Evolutionary conservation across 257 asterid species (phyloP).

Genomic region (Fraxinus excelsior): DNA sequence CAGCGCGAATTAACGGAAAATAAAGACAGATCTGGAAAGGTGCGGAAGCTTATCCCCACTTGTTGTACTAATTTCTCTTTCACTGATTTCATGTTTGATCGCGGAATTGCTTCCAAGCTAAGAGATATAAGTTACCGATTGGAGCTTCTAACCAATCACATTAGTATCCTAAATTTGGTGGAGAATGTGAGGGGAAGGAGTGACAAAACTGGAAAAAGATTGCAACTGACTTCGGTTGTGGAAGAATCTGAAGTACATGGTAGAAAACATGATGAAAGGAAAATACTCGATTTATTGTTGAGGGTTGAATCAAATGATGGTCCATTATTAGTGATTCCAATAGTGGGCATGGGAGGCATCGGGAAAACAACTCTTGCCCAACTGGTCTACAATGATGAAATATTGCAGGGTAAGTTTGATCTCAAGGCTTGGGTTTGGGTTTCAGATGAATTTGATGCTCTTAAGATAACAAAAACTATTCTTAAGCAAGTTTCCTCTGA

Average conservation of each 20-base stretch:
- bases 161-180: background rate
- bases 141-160: background rate
- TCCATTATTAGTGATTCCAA: constrained; percentile 15
- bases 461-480: background rate
- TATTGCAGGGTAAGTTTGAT: constrained; percentile 16
- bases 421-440: constrained; percentile 26
- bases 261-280: constrained; percentile 27
- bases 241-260: constrained; percentile 22
- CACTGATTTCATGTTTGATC: background rate
- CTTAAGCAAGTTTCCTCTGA: background rate
- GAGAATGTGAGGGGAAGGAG: background rate
- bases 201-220: background rate
- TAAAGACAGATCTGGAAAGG: background rate
- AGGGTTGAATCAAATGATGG: constrained; percentile 11
- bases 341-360: constrained; percentile 32
- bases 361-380: constrained; percentile 31
- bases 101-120: background rate
- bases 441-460: constrained; percentile 4
- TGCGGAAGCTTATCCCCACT: constrained; percentile 11
- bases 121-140: background rate
- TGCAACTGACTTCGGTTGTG: background rate
- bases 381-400: constrained; percentile 24
- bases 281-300: constrained; percentile 6
- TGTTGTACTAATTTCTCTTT: background rate
- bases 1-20: background rate